These are phyloP conservation scores for Leccinum olivaceopallidum DNA, from an alignment of 768 basidiomycete genomes.

Conservation along the genomic window DNA sequence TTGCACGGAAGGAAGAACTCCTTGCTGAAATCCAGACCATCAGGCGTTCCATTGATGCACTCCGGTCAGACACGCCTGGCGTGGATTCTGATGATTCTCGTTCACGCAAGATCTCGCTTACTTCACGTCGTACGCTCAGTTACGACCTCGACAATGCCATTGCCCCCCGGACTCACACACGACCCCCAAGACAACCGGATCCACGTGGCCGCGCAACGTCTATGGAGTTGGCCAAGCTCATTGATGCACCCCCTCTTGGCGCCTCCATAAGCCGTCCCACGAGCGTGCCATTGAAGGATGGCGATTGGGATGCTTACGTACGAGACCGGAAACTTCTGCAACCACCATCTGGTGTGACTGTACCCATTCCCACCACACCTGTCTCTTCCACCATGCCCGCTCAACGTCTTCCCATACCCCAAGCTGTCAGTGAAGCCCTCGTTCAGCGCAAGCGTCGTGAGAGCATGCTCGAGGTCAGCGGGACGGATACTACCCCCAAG, in stretches of 20 bases:
- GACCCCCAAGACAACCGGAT: slow-evolving; percentile 67
- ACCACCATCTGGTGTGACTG: slow-evolving; percentile 76
- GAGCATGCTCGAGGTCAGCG: slow-evolving; percentile 54
- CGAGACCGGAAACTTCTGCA: slow-evolving; percentile 83
- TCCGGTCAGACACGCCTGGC: slow-evolving; percentile 68
- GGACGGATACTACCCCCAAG: slow-evolving; percentile 32
- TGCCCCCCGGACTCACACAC: slow-evolving; percentile 55
- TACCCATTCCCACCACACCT: slow-evolving; percentile 72
- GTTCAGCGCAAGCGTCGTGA: slow-evolving; percentile 71
- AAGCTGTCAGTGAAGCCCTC: slow-evolving; percentile 76
- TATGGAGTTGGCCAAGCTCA: slow-evolving; percentile 61
- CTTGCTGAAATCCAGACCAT: slow-evolving; percentile 79
- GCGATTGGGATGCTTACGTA: slow-evolving; percentile 88
- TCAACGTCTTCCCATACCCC: slow-evolving; percentile 56
- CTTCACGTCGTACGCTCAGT: slow-evolving; percentile 69
- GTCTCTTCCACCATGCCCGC: slow-evolving; percentile 34
- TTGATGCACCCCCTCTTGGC: slow-evolving; percentile 44
- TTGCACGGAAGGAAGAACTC: slow-evolving; percentile 69
- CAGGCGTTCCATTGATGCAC: slow-evolving; percentile 72
- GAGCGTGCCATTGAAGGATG: slow-evolving; percentile 67
- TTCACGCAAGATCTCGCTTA: slow-evolving; percentile 63
- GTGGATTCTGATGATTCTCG: slow-evolving; percentile 50
- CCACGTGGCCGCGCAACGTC: slow-evolving; percentile 71
- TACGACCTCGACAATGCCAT: slow-evolving; percentile 60
- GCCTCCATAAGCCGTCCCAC: slow-evolving; percentile 67